Base-by-base conservation (phyloP, 495 filamentous ascomycete genomes). In the Neurospora sp. region DNA sequence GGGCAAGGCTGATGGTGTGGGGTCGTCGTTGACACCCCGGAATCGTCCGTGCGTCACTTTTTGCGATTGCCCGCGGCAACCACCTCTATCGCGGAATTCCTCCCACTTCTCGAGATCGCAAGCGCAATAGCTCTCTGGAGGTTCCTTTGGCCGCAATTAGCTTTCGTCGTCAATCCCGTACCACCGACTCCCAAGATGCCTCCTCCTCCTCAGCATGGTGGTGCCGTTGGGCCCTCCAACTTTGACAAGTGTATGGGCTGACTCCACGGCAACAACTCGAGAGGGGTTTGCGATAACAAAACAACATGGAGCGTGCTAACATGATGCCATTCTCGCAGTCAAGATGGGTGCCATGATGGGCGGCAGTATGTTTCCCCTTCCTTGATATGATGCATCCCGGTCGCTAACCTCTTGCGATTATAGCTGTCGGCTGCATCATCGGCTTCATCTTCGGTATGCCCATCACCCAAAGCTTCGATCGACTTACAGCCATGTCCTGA, bases 331-430 rank as follows among this genome's bases (percentile, higher is more conserved):
- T 27, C 14, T 65, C 53, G 53, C 75, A 99, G 96, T 95, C 83
- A 98, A 96, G 86, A 96, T 98, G 93, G 96, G 96, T 72, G 93
- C 91, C 72, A 89, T 99, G 91, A 97, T 98, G 93, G 96, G 96
- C 73, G 93, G 94, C 71, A 94, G 95, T 97, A 91, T 72, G 94
- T 88, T 48, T 37, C 5, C 5, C 12, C 14, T 18, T 12, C 53
- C 9, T 40, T 38, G 12, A n/a, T 39, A 12, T 20, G 27, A 3
- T 12, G 5, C 16, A 48, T 18, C 0, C 7, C 39, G n/a, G 39
- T n/a, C 22, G 65, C 77, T 78, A 71, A 77, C 69, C 5, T 38
- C n/a, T 39, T n/a, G 10, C 40, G 5, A 7, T 35, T 69, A 20
- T 78, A 98, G 94, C 93, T 79, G 96, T 98, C 69, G 96, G 96